phyloP scores from a whole-genome alignment of 139 green algal species.

The Volvox reticuliferus region DNA sequence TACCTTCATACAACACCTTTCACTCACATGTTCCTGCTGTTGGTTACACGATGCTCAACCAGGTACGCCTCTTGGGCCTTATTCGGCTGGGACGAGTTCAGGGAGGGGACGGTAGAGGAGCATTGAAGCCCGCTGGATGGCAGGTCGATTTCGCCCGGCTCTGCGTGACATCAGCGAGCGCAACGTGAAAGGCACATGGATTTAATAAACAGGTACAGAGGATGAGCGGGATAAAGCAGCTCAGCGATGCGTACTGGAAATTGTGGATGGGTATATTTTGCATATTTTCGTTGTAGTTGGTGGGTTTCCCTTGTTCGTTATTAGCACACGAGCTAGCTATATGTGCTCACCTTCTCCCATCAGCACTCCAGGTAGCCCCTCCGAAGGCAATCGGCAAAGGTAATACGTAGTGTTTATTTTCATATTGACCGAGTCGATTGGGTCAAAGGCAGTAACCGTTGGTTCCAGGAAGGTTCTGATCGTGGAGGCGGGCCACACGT shows the following conservation, averaged over 20 bases:
- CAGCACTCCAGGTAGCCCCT: not conserved
- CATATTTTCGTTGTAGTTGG: no score
- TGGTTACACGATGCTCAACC: not conserved
- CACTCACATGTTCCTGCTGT: constrained; percentile 28
- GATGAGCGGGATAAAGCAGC: not conserved
- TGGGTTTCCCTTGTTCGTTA: no score
- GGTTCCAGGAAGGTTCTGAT: not conserved
- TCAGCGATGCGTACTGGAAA: not conserved
- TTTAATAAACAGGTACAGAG: not conserved
- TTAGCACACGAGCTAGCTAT: not conserved
- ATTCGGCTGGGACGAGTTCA: not conserved
- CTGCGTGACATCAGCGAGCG: no score
- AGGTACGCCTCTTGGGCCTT: not conserved
- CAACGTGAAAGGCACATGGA: not conserved
- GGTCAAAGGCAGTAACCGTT: not conserved
- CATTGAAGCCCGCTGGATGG: not conserved
- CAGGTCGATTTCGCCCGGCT: not conserved
- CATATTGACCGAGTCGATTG: not conserved
- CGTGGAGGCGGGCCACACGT: not conserved
- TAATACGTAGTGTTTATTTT: not conserved
- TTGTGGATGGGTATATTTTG: no score
- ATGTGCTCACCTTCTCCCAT: not conserved
- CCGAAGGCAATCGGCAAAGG: constrained; percentile 1
- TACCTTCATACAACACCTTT: no score
- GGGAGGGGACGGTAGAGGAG: not conserved